Percentiles rank a stretch among this genome's conserved stretches.
phyloP scores from a whole-genome alignment of 1,284 basidiomycete species.

The Marasmius sp. region DNA sequence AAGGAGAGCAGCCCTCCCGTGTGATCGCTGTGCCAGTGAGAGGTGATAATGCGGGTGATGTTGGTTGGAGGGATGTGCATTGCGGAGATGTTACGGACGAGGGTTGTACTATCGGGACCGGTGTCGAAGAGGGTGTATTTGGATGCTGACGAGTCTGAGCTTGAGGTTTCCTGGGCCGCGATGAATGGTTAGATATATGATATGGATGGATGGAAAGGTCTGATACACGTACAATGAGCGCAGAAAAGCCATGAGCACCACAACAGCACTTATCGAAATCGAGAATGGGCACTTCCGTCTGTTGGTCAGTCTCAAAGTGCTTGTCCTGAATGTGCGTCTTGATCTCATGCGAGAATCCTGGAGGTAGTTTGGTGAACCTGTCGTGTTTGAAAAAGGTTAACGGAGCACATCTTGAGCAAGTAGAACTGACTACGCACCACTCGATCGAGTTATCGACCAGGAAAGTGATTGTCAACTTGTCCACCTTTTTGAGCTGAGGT shows the following conservation, averaged over 20 bases:
- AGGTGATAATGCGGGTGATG: constrained; percentile 67
- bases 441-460: constrained; percentile 78
- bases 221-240: constrained; percentile 58
- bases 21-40: constrained; percentile 86
- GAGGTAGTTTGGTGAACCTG: constrained; percentile 77
- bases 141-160: constrained; percentile 36
- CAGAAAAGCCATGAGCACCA: constrained; percentile 83
- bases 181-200: not conserved
- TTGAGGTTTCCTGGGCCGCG: constrained; percentile 50
- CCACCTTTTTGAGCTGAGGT: constrained; percentile 34
- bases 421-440: constrained; percentile 46
- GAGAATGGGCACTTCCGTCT: constrained; percentile 63
- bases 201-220: not conserved
- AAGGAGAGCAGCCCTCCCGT: constrained; percentile 72
- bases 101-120: constrained; percentile 72
- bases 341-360: constrained; percentile 75
- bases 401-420: not conserved
- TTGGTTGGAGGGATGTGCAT: constrained; percentile 54
- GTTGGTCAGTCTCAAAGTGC: constrained; percentile 45
- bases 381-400: not conserved
- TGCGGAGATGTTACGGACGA: constrained; percentile 67
- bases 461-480: constrained; percentile 60
- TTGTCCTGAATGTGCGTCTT: constrained; percentile 56
- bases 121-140: constrained; percentile 76
- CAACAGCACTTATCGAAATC: constrained; percentile 80